Evolutionary conservation across 371 early-diverging fungal species (phyloP), one percentile per base, ranked within the genome.

Genomic region (Actinomucor elegans): DNA sequence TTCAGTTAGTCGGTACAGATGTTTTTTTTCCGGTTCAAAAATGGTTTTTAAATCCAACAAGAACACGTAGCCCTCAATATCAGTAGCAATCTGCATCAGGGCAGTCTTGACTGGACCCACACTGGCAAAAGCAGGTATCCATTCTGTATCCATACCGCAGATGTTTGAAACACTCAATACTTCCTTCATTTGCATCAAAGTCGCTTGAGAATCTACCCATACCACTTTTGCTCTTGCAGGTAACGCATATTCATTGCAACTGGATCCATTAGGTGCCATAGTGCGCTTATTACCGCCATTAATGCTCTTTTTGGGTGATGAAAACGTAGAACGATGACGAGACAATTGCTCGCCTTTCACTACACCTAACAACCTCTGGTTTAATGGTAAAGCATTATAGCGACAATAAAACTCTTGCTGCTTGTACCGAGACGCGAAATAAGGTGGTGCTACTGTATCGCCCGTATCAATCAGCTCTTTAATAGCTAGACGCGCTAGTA

Each of bases 401-500:
- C 48, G 41, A n/a, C 55, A 46, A 33, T 64, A 69, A 27, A 77
- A 77, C 2, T 57, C 54, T 41, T 67, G 58, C 27, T 77, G 71
- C 0, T 62, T 40, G 24, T 69, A 69, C 2, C 38, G 12, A 1
- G 52, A 51, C 11, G 77, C 73, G 64, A 77, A 77, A 47, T 67
- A 60, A 4, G 67, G 55, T 7, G 77, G 57, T 4, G 71, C 73
- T 1, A 61, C 45, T 1, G 61, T 44, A 52, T 77, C 77, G 1
- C 66, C 64, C n/a, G 67, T 66, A 37, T 77, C 77, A 18, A 72
- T 59, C 50, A 77, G 32, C 49, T 77, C 77, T 24, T 77, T 77
- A 29, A 77, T 67, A 10, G 68, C 66, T 20, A 77, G 48, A 23
- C 61, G 63, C 9, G 62, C 64, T 31, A 77, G 38, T 0, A 66